Evolutionary conservation across 1,139 yeast species (phyloP).

Genomic region (Candida tropicalis): DNA sequence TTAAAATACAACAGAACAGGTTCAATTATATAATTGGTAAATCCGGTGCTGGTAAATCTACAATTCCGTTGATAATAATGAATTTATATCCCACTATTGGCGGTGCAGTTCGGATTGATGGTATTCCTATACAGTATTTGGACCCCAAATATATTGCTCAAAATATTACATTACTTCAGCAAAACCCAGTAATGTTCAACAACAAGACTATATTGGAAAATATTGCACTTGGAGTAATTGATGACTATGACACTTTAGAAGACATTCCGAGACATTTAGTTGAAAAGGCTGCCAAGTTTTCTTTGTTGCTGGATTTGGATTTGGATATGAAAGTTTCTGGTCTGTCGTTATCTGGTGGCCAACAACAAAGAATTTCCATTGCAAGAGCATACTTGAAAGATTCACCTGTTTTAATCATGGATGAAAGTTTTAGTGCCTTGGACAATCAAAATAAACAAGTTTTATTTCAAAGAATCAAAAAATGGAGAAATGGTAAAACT

Average conservation of each 20-base stretch:
- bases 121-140: conserved; percentile 43
- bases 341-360: conserved; percentile 85
- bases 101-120: conserved; percentile 74
- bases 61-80: conserved; percentile 64
- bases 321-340: conserved; percentile 53
- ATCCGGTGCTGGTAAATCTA: conserved; percentile 93
- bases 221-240: conserved; percentile 48
- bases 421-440: conserved; percentile 84
- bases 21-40: conserved; percentile 73
- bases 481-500: conserved; percentile 69
- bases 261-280: conserved; percentile 30
- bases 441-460: conserved; percentile 52
- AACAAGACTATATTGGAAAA: conserved; percentile 63
- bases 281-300: conserved; percentile 52
- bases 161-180: conserved; percentile 74
- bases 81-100: conserved; percentile 52
- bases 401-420: conserved; percentile 74
- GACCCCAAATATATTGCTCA: conserved; percentile 56
- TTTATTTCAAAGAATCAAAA: conserved; percentile 51
- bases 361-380: conserved; percentile 75
- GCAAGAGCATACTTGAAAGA: conserved; percentile 81
- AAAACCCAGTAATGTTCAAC: conserved; percentile 65
- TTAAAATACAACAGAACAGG: conserved; percentile 48
- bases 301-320: conserved; percentile 57
- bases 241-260: conserved; percentile 24